phyloP scores from a whole-genome alignment of 768 basidiomycete species.

The Trametopsis cervina region DNA sequence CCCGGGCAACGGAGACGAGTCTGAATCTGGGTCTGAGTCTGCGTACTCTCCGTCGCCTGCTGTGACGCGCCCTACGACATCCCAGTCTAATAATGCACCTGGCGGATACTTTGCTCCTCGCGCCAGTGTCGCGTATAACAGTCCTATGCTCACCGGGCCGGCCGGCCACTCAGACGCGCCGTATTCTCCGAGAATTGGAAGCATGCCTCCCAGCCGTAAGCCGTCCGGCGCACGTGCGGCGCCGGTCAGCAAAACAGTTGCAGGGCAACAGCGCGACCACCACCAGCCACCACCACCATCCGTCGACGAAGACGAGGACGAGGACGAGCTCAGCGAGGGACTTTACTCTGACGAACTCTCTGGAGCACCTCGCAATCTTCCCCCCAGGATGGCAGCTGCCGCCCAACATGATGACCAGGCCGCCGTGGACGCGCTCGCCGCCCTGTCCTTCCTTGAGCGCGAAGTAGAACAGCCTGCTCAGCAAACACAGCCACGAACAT shows the following conservation, averaged over 20 bases:
- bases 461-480: slow-evolving; percentile 27
- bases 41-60: slow-evolving; percentile 17
- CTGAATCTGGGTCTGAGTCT: slow-evolving; percentile 23
- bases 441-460: slow-evolving; percentile 65
- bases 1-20: slow-evolving; percentile 18
- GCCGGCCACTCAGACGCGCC: no score
- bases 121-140: slow-evolving; percentile 1
- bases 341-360: slow-evolving; percentile 5
- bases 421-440: slow-evolving; percentile 70
- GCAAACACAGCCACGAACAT: slow-evolving; percentile 26
- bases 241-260: slow-evolving; percentile 26
- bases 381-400: slow-evolving; percentile 11
- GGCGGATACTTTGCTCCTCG: not conserved
- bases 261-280: slow-evolving; percentile 8
- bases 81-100: not conserved
- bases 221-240: slow-evolving; percentile 82
- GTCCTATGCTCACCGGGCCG: slow-evolving; percentile 2
- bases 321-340: slow-evolving; percentile 8
- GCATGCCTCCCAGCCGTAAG: slow-evolving; percentile 40
- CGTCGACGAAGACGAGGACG: slow-evolving; percentile 8
- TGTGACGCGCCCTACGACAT: slow-evolving; percentile 2
- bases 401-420: slow-evolving; percentile 16
- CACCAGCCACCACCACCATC: slow-evolving; percentile 8
- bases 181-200: not conserved
- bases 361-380: slow-evolving; percentile 6